Evolutionary conservation across 352 stramenopile species (phyloP), one percentile per base, ranked within the genome.

Genomic region (Globisporangium acanthophoron): DNA sequence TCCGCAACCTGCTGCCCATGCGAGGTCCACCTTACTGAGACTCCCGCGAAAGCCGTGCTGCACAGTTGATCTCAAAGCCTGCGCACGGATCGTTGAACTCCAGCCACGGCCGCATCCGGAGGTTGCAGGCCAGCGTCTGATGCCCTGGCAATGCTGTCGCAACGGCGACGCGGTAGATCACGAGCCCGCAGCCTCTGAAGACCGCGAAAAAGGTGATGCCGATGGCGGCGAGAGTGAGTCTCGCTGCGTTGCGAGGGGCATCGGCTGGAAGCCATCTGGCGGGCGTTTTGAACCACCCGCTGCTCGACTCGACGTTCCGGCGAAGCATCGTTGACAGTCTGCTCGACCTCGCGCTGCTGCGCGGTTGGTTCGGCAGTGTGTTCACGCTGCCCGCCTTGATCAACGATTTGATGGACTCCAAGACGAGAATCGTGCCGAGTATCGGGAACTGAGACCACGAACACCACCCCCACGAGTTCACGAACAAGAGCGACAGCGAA

Each of bases 381-480:
- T 7, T 3, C 9, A 5, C 37, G 13, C 24, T 27, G 18, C 24
- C n/a, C 9, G 9, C 27, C 21, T 58, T 51, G 40, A 58, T 58
- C 39, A 58, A 9, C 9, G 52, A 51, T n/a, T 58, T 58, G 40
- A 51, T 40, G 39, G 52, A 58, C 40, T 58, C 40, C 16, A 58
- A 31, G 21, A 51, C 40, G 52, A 51, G 5, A 15, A 58, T 24
- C 52, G 27, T 40, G 16, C 52, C 51, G 7, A 58, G 27, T 7
- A 18, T 18, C 2, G 52, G 52, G n/a, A 58, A 43, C 2, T 40
- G 40, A 8, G 52, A 58, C n/a, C 4, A 40, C 16, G 52, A 50
- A 45, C 40, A 29, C 40, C 20, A 27, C 24, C 8, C 0, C 39
- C 40, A 51, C 52, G 40, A 58, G 16, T 58, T 58, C 40, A 58